Base-by-base conservation (phyloP, 805 yeast genomes). In the Nakazawaea peltata region DNA sequence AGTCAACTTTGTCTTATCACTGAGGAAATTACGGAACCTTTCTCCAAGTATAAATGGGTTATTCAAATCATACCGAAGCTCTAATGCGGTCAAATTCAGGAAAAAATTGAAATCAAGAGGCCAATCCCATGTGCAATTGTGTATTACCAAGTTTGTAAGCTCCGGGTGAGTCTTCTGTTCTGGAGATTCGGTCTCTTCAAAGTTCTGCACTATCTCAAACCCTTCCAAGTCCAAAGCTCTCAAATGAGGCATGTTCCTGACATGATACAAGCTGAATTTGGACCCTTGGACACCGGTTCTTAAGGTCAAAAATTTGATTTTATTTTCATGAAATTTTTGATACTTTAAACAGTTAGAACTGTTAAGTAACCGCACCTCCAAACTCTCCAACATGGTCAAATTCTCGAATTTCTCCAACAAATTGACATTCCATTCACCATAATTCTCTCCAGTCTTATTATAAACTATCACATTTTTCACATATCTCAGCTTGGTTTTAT, bases 71-170 rank as follows among this genome's bases (percentile, higher is more conserved):
- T 58, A 59, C 1, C 38, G 42, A 16, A 59, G 41, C 10, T 41
- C 43, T 17, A 58, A 37, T n/a, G 39, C 37, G 14, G 42, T 45
- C 31, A 57, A 45, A 15, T 43, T 43, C 13, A 42, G 39, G 5
- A 56, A 56, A 35, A 56, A 55, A 22, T 44, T 45, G 29, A 71
- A 47, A 14, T 62, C 56, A 44, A 73, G 73, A 1, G 80, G 80
- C 41, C 70, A 74, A 40, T 68, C 69, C 79, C 80, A 74, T 2
- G 67, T 63, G 49, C 80, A 74, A 41, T 72, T 59, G 11, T 48
- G 42, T 4, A 74, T 43, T 3, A 47, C 42, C 18, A 71, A 43
- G 2, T 42, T 44, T 4, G 44, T 43, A 19, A 65, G 45, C 1
- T 42, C 26, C 4, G 49, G 45, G 2, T 48, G 41, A 9, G 45